Base-by-base conservation (phyloP, 768 basidiomycete genomes). In the Grammothele lineata region DNA sequence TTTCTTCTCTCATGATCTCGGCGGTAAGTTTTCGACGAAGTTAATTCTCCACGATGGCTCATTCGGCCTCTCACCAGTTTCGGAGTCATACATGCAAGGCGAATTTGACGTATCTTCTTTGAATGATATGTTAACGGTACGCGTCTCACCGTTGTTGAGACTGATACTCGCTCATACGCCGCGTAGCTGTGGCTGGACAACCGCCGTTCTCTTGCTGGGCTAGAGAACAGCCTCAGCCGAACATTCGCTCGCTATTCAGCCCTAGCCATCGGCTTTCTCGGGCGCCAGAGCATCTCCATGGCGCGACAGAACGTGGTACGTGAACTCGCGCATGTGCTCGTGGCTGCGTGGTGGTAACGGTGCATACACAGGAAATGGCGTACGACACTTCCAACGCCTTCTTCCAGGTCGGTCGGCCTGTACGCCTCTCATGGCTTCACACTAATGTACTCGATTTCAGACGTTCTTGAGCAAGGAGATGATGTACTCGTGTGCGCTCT, bases 401-500 rank as follows among this genome's bases (percentile, higher is more conserved):
- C 34, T 33, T 37, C 30, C 37, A 49, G 12, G 50, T 48, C n/a
- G n/a, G n/a, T n/a, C n/a, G n/a, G 17, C n/a, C n/a, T n/a, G n/a
- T n/a, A n/a, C n/a, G n/a, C n/a, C n/a, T n/a, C n/a, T n/a, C n/a
- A n/a, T n/a, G n/a, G n/a, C n/a, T n/a, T n/a, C n/a, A n/a, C n/a
- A n/a, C n/a, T n/a, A n/a, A n/a, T n/a, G n/a, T n/a, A n/a, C n/a
- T n/a, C n/a, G n/a, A n/a, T n/a, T n/a, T n/a, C 42, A 49, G 60
- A 32, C 53, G 36, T 56, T 67, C 57, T 58, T 69, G 18, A 62
- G 59, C n/a, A 48, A 57, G 21, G 71, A 72, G 53, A 74, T 74
- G 73, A 70, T 65, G 36, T 74, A 74, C 54, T 71, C 70, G 5
- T 68, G 67, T 48, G 70, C 62, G 8, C 64, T 74, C 57, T 74